phyloP scores from a whole-genome alignment of 768 basidiomycete genomes.

The Leccinum variicolor region DNA sequence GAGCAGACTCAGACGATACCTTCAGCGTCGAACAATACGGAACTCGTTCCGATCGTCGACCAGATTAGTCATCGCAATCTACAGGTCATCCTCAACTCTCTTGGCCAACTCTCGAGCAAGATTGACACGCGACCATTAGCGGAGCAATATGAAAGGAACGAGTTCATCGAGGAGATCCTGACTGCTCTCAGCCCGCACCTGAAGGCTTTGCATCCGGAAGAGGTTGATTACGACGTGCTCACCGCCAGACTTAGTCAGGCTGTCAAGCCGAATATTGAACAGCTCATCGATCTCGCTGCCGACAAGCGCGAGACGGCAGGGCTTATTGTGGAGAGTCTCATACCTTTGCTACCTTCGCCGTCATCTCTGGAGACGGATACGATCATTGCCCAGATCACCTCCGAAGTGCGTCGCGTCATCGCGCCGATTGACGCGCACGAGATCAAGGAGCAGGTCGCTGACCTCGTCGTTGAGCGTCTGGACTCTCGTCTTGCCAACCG shows the following conservation, averaged over 20 bases:
- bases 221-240: conserved; percentile 75
- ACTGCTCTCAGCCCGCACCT: conserved; percentile 58
- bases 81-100: conserved; percentile 56
- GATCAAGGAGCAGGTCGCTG: conserved; percentile 87
- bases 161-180: conserved; percentile 59
- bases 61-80: conserved; percentile 55
- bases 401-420: conserved; percentile 68
- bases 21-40: conserved; percentile 20
- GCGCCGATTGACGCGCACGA: conserved; percentile 80
- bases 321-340: conserved; percentile 70
- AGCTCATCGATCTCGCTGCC: conserved; percentile 84
- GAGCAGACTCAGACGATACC: conserved; percentile 24
- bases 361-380: conserved; percentile 49
- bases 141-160: conserved; percentile 50
- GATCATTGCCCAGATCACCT: conserved; percentile 55
- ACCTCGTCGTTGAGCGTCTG: conserved; percentile 81
- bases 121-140: conserved; percentile 33
- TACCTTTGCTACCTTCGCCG: conserved; percentile 57
- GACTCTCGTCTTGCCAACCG: conserved; percentile 78
- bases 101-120: conserved; percentile 43
- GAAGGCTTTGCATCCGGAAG: conserved; percentile 56
- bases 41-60: conserved; percentile 49
- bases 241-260: conserved; percentile 76
- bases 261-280: conserved; percentile 85
- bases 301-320: conserved; percentile 86